These are phyloP conservation scores for Talaromyces marneffei DNA, from an alignment of 2,329 filamentous ascomycete genomes.

Conservation along the genomic window DNA sequence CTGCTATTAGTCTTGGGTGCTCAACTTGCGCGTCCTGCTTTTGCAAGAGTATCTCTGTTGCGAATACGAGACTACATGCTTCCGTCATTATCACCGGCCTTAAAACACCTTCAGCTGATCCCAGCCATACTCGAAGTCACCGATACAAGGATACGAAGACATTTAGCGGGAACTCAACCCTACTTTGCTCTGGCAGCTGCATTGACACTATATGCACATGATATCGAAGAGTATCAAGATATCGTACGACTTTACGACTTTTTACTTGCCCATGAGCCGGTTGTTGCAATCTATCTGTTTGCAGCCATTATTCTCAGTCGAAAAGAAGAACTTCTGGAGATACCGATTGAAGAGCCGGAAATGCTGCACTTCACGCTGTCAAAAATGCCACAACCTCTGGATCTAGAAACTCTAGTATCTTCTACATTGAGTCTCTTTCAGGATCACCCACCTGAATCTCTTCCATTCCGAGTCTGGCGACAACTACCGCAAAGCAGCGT, in stretches of 20 bases:
- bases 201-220: constrained; percentile 92
- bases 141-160: constrained; percentile 65
- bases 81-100: constrained; percentile 71
- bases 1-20: constrained; percentile 76
- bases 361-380: constrained; percentile 86
- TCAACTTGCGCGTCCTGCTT: constrained; percentile 53
- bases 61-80: constrained; percentile 98
- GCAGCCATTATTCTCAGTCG: constrained; percentile 79
- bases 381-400: constrained; percentile 74
- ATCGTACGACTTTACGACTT: constrained; percentile 92
- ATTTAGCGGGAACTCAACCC: constrained; percentile 72
- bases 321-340: constrained; percentile 76
- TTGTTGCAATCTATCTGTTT: constrained; percentile 85
- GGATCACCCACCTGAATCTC: constrained; percentile 62
- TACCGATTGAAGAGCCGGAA: constrained; percentile 76
- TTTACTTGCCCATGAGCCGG: constrained; percentile 78
- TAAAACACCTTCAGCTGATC: constrained; percentile 80
- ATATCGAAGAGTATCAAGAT: constrained; percentile 81
- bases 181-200: constrained; percentile 93
- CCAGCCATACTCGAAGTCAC: constrained; percentile 70
- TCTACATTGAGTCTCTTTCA: constrained; percentile 60
- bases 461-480: constrained; percentile 62
- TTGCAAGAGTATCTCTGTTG: constrained; percentile 77
- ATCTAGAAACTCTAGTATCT: constrained; percentile 71
- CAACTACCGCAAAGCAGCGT: constrained; percentile 69